phyloP scores from a whole-genome alignment of 2,329 filamentous ascomycete species.

The Xylariaceae sp. region DNA sequence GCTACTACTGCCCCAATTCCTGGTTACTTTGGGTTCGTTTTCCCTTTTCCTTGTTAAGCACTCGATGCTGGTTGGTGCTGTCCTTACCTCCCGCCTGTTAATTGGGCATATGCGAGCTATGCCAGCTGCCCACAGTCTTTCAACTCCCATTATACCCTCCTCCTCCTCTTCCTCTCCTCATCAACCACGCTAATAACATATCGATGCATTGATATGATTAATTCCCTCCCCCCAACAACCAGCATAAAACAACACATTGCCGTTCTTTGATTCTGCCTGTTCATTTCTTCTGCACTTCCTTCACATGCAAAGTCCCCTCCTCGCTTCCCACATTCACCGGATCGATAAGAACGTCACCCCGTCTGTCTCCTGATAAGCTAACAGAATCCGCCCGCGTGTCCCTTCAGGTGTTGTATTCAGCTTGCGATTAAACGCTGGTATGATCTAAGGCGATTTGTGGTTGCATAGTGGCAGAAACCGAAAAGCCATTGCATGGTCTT shows the following conservation, averaged over 20 bases:
- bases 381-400: not conserved
- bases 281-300: not conserved
- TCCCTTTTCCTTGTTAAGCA: not conserved
- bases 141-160: conserved; percentile 1
- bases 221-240: conserved; percentile 7
- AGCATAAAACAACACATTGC: not conserved
- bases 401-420: not conserved
- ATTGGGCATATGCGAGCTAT: not conserved
- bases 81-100: not conserved
- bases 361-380: not conserved
- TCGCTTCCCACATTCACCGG: conserved; percentile 1
- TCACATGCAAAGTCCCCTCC: conserved; percentile 5
- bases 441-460: not conserved
- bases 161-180: conserved; percentile 2
- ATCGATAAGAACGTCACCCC: not conserved
- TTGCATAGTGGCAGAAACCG: not conserved
- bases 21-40: not conserved
- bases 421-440: conserved; percentile 3
- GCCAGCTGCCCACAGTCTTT: not conserved
- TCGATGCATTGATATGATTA: conserved; percentile 6
- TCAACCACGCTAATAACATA: conserved; percentile 5
- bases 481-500: not conserved
- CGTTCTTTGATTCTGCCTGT: not conserved
- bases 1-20: not conserved
- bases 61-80: not conserved